Evolutionary conservation across 805 yeast genomes (phyloP).

Genomic region (Metschnikowia gruessii): DNA sequence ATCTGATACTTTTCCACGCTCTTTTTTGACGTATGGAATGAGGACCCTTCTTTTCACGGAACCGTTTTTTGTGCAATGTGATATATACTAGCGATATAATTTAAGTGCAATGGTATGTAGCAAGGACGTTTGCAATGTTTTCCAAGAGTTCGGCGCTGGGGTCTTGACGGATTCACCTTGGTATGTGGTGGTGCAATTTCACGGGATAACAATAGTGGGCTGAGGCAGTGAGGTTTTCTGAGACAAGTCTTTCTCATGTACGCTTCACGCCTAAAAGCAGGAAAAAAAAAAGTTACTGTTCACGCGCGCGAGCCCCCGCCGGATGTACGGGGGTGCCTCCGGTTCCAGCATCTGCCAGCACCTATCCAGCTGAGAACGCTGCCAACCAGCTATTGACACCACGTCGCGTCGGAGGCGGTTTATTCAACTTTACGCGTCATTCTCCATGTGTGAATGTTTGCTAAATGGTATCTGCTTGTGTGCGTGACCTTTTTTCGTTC

Average conservation of each 20-base stretch:
- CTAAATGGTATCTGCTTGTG: too few relatives aligned
- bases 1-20: too few relatives aligned
- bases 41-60: not conserved
- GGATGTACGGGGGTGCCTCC: constrained; percentile 4
- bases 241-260: constrained; percentile 5
- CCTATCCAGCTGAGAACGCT: too few relatives aligned
- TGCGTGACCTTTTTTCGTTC: too few relatives aligned
- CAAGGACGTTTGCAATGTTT: not conserved
- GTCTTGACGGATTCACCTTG: not conserved
- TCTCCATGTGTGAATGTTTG: too few relatives aligned
- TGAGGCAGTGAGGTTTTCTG: constrained; percentile 1
- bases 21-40: not conserved
- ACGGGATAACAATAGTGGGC: constrained; percentile 1
- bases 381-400: too few relatives aligned
- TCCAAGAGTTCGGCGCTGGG: not conserved
- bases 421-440: too few relatives aligned
- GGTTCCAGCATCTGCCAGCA: too few relatives aligned
- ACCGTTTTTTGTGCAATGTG: not conserved
- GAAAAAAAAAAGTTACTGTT: not conserved
- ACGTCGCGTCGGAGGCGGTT: too few relatives aligned
- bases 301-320: constrained; percentile 1
- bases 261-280: constrained; percentile 1
- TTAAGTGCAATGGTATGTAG: too few relatives aligned
- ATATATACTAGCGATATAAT: too few relatives aligned
- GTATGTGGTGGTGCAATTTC: not conserved